Conservation (phyloP, 257 asterid genomes). For the Solanum clarkiae region DNA sequence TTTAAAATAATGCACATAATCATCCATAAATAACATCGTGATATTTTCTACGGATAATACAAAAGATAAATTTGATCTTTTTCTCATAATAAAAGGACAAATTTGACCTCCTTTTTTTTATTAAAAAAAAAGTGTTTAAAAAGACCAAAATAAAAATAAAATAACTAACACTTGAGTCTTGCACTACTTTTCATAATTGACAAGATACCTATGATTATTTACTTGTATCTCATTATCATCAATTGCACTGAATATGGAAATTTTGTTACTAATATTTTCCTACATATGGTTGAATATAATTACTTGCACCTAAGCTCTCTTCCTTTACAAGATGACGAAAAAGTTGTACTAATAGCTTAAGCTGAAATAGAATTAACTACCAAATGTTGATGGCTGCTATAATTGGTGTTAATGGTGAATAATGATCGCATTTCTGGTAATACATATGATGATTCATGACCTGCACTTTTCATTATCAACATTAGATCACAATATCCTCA, state of each 20-base stretch:
- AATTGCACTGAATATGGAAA: neutral
- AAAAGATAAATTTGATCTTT: neutral
- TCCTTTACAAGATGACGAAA: neutral
- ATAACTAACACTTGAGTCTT: neutral
- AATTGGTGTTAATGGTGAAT: neutral
- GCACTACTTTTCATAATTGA: neutral
- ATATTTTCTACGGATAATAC: neutral
- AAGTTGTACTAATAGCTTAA: neutral
- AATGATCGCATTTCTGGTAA: neutral
- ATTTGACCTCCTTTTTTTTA: neutral
- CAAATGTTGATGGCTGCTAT: neutral
- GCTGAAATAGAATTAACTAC: neutral
- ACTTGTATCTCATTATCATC: neutral
- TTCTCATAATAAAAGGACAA: neutral
- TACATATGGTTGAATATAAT: neutral
- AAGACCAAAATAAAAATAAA: neutral
- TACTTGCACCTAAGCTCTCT: neutral
- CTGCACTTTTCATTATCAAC: neutral
- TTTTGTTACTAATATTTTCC: neutral
- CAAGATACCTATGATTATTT: neutral
- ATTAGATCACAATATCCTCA: neutral
- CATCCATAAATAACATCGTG: neutral
- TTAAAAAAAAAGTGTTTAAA: neutral
- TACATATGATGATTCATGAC: neutral
- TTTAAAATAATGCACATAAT: neutral